Evolutionary conservation across 1,139 yeast species (phyloP), one percentile per base, ranked within the genome.

Genomic region (Kluyveromyces sp.): DNA sequence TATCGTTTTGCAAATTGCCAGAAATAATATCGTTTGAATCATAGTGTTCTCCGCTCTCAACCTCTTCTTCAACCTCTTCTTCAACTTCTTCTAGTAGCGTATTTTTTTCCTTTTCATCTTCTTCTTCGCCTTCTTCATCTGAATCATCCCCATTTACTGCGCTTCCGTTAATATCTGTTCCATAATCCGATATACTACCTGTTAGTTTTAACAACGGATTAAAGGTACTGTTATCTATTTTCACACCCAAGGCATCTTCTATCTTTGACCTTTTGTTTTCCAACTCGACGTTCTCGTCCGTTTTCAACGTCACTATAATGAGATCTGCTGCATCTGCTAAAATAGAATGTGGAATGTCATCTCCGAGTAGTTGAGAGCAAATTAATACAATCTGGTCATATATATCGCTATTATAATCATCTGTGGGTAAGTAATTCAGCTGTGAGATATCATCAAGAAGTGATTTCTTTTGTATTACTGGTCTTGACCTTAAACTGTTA

Each of bases 271-370:
- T 58, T 45, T 69, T 84, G 46, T 67, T 74, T 49, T 49, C 58
- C 27, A 33, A 5, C 42, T 47, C 60, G 37, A 73, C 81, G 46
- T 72, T 73, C 34, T 50, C 55, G 33, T 54, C 53, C 30, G 52
- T 51, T 57, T 82, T 83, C 48, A 89, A 62, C 0, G 75, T 65
- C 50, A 78, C 82, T 38, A 89, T 63, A 0, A 84, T 62, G 4
- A 83, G 70, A 59, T 89, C 97, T 1, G 94, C 79, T 7, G 70
- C 80, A 27, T 77, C 72, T 4, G 74, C 54, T 2, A 80, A 64
- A 1, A 74, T 70, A 36, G 77, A 80, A 41, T 79, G 79, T 2
- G 85, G 74, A 10, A 77, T 73, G 58, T 83, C 89, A 47, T 62
- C 65, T 25, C 76, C 82, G 33, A 80, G 60, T 37, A 70, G 63